Base-by-base conservation (phyloP, 306 rosid species). In the Lotus japonicus region DNA sequence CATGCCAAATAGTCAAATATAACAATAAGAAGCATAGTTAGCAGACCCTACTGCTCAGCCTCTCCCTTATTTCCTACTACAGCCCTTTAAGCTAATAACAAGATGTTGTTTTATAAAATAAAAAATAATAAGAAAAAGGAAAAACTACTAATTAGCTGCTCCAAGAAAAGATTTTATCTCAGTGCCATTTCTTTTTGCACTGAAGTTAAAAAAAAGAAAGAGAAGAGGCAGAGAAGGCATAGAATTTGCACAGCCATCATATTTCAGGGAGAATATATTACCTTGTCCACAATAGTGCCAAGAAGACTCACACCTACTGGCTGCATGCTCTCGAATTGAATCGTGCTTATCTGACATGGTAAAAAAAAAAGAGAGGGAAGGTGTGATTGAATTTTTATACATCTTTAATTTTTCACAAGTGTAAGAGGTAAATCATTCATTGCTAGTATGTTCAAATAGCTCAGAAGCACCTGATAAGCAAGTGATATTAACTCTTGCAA, bases 401-500 rank as follows among this genome's bases (percentile, higher is more conserved):
- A 61, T 48, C 74, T 59, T 36, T 48, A 13, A 45, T 50, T 61
- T 50, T 65, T 8, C 33, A 10, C 17, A 64, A 63, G 64, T 45
- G 63, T 15, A 72, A 55, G 53, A 18, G 73, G 39, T 61, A 70
- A 66, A 49, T 69, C 15, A 14, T 52, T 44, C 38, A 56, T 33
- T 18, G 66, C 53, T 51, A 56, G 38, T 50, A 66, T 35, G 69
- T 35, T 71, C 63, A 71, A 44, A 23, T 41, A 63, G 44, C 35
- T 46, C 62, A 68, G 64, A 19, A 72, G 82, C 62, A 94, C 98
- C 98, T 94, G 98, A 80, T 94, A 94, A 59, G 98, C 98, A 59
- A 94, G 96, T 58, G 97, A 91, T 84, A 90, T 90, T 75, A 94
- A 82, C 82, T 94, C 98, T 82, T 94, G 97, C 74, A 94, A 81